Evolutionary conservation across 495 filamentous ascomycete genomes (phyloP).

Genomic region (Penicillium bovifimosum): DNA sequence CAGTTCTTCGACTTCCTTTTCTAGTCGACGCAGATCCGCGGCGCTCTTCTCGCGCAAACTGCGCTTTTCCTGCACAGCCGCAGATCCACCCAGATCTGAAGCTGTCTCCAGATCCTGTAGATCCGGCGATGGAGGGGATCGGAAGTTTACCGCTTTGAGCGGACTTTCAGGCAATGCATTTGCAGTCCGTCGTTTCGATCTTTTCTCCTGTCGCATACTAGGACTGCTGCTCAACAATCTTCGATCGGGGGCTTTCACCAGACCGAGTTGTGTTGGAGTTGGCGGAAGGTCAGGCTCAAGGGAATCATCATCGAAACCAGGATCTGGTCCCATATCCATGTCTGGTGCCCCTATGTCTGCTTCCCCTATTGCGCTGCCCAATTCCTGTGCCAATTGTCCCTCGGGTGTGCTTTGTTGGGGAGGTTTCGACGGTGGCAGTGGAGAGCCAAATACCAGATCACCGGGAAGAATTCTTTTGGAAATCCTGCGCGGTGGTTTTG

Average conservation of each 20-base stretch:
- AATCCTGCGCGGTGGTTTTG: slow-evolving; percentile 37
- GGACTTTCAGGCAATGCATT: slow-evolving; percentile 26
- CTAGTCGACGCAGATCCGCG: slow-evolving; percentile 29
- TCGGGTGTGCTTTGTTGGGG: slow-evolving; percentile 29
- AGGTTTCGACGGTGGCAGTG: slow-evolving; percentile 27
- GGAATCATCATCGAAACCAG: slow-evolving; percentile 32
- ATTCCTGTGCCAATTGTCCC: slow-evolving; percentile 36
- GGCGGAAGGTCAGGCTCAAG: slow-evolving; percentile 66
- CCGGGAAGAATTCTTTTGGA: slow-evolving; percentile 38
- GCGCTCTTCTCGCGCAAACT: slow-evolving; percentile 26
- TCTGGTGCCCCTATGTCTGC: slow-evolving; percentile 23
- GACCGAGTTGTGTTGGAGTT: slow-evolving; percentile 57
- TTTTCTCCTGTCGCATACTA: slow-evolving; percentile 28
- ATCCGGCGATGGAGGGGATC: slow-evolving; percentile 8
- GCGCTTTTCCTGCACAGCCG: slow-evolving; percentile 28
- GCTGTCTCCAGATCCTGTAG: slow-evolving; percentile 4
- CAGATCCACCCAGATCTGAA: slow-evolving; percentile 12
- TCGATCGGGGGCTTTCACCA: slow-evolving; percentile 41
- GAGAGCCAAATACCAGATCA: slow-evolving; percentile 40
- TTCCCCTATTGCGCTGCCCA: slow-evolving; percentile 32
- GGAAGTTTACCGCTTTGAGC: slow-evolving; percentile 26
- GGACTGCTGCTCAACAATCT: slow-evolving; percentile 42
- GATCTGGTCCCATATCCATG: slow-evolving; percentile 14
- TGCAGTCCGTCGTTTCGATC: slow-evolving; percentile 23
- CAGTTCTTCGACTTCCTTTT: slow-evolving; percentile 34